A percentile compares a stretch with the other conserved stretches of the same genome.
Evolutionary conservation across 108 stramenopile genomes (phyloP).

Genomic region (Schizochytrium sp.): DNA sequence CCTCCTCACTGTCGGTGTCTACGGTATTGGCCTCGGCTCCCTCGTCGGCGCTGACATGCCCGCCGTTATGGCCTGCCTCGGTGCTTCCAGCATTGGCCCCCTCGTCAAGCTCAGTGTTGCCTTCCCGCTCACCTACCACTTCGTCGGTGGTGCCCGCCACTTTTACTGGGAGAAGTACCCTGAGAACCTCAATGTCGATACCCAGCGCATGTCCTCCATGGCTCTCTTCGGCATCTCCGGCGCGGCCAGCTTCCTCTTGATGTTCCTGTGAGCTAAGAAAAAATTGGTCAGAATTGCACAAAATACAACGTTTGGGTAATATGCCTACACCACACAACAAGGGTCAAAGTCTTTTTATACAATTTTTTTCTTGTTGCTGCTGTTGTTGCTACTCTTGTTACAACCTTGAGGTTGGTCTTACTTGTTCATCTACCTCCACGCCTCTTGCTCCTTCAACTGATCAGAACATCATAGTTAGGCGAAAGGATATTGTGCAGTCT

Average conservation of each 20-base stretch:
- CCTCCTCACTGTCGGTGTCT: slow-evolving; percentile 82
- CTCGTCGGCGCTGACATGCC: slow-evolving; percentile 84
- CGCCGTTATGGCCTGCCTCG: slow-evolving; percentile 81
- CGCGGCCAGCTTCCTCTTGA: slow-evolving; percentile 67
- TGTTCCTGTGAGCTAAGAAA: slow-evolving; percentile 62
- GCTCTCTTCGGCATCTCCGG: slow-evolving; percentile 67
- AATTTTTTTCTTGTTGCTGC: too few species aligned
- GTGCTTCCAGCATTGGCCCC: slow-evolving; percentile 76
- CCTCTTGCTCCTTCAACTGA: too few species aligned
- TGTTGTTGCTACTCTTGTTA: too few species aligned
- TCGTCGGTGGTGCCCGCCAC: slow-evolving; percentile 86
- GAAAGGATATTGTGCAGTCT: too few species aligned
- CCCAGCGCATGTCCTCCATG: slow-evolving; percentile 68
- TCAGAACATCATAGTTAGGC: too few species aligned
- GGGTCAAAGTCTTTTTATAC: too few species aligned
- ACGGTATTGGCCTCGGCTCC: slow-evolving; percentile 78
- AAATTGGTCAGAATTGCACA: background rate
- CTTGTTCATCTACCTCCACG: too few species aligned
- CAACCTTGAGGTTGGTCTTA: too few species aligned
- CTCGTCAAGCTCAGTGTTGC: slow-evolving; percentile 86
- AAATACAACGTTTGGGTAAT: background rate
- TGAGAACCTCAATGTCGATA: slow-evolving; percentile 66
- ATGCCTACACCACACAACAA: background rate
- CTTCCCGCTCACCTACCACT: slow-evolving; percentile 92
- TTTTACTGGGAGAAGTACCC: slow-evolving; percentile 75